Base-by-base conservation (phyloP, 495 filamentous ascomycete species). In the Pseudevernia furfuracea region DNA sequence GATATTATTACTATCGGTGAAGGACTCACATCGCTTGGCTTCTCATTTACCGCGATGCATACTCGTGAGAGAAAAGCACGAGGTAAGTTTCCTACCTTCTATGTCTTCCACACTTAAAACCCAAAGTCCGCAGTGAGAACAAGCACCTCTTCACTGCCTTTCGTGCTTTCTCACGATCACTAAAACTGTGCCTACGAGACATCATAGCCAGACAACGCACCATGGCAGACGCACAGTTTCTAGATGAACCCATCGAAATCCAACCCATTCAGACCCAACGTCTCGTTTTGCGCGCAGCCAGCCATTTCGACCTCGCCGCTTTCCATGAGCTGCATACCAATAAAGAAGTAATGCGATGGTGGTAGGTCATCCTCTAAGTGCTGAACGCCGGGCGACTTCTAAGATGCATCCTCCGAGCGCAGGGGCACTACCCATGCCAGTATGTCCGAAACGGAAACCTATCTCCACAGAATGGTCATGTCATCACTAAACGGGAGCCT, bases 381-480 rank as follows among this genome's bases (percentile, higher is more conserved):
- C 15, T 28, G 11, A 14, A 49, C 23, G 8, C 8, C 34, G 8
- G 4, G 8, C 3, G 2, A 3, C 11, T 12, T 15, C n/a, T 28
- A 28, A 7, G 15, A 28, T 11, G 1, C 1, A 6, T 14, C 3
- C 28, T 30, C 28, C 32, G 49, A 32, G 28, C 49, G 28, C 49
- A 53, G 49, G 49, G 7, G 28, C 4, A 11, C 11, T 1, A 11
- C 49, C 28, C 28, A 32, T 28, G 19, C 39, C 0, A 15, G 52
- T 15, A 28, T 66, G n/a, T 21, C 30, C 14, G 55, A 57, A 34
- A 66, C 79, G 68, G 84, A 94, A 32, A 92, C 76, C 48, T 85
- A 80, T 59, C 76, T 83, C 89, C 89, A 92, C 59, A 93, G 68
- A 72, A 92, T 90, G 74, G 82, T 90, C 43, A 82, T 86, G 71